Base-by-base conservation (phyloP, 2,329 filamentous ascomycete species). In the Pseudogymnoascus sp. region DNA sequence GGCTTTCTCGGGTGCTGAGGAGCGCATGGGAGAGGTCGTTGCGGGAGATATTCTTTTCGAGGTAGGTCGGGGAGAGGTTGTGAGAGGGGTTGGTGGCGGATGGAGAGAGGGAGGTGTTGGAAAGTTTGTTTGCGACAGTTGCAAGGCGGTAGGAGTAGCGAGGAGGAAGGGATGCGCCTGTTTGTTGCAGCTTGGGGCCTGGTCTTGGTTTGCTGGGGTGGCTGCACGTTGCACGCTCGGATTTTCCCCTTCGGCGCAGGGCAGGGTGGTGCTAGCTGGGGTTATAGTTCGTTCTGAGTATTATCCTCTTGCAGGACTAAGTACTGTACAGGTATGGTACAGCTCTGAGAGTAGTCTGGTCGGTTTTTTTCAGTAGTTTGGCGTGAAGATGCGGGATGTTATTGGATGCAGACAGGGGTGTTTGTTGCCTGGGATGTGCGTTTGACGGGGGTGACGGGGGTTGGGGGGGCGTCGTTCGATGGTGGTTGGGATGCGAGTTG, bases 1-100 rank as follows among this genome's bases (percentile, higher is more conserved):
- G 37, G 63, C 11, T 62, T 63, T 63, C 30, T 22, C 33, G 33
- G 33, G 57, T 37, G 57, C 36, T 58, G 18, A 2, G 57, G 33
- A 38, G 36, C 33, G 57, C 57, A 37, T 58, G 57, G 33, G 57
- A 58, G 11, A 37, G 35, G 57, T 58, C 33, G 36, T 36, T 38
- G 12, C 5, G 57, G 14, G n/a, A 15, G n/a, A 37, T 25, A 5
- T 20, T 30, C 43, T 15, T 53, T 53, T 53, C 22, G 20, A 35
- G 22, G 22, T 22, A 18, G 30, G 12, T 28, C n/a, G n/a, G 47
- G 1, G 53, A 20, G 53, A 58, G 53, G 33, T 37, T 38, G 57
- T 58, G 18, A 58, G 57, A 58, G 57, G 57, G 33, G 57, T 53
- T 33, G 43, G 25, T 53, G 43, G 25, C 43, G 39, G 43, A 50